Percentiles rank a stretch among this genome's conserved stretches.
These are phyloP conservation scores for Penicillium sp. DNA, from an alignment of 2,329 filamentous ascomycete genomes.

Conservation along the genomic window DNA sequence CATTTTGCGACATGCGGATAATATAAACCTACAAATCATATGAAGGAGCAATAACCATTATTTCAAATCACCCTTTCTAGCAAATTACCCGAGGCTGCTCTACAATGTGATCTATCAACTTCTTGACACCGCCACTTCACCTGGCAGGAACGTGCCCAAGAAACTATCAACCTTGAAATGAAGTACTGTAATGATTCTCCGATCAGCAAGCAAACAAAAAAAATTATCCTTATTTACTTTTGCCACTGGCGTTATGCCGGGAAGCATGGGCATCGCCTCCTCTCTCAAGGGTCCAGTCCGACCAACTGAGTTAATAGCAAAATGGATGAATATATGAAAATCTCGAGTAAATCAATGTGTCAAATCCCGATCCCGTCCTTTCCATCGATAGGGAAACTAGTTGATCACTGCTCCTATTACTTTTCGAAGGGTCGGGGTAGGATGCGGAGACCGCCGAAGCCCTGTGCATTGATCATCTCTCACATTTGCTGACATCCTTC, in stretches of 20 bases:
- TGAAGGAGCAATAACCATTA: neutral
- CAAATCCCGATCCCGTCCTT: neutral
- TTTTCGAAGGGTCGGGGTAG: slow-evolving; percentile 5
- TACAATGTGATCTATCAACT: slow-evolving; percentile 6
- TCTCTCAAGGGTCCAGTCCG: neutral
- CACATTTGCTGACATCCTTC: neutral
- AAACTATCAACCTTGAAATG: neutral
- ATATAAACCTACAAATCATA: neutral
- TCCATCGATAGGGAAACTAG: slow-evolving; percentile 18
- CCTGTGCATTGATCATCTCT: neutral
- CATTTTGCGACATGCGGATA: neutral
- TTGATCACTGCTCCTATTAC: slow-evolving; percentile 5
- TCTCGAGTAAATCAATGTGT: slow-evolving; percentile 13
- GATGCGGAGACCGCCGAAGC: slow-evolving; percentile 22
- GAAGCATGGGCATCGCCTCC: neutral
- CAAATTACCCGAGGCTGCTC: neutral
- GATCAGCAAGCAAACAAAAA: neutral
- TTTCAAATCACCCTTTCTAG: neutral
- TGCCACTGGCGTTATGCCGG: neutral
- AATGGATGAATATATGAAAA: neutral
- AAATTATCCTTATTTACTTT: neutral
- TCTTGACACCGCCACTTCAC: neutral
- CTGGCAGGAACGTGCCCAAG: neutral
- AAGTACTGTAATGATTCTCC: neutral
- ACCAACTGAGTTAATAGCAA: too few species aligned